Base-by-base conservation (phyloP, 805 yeast species). In the Wickerhamomyces sydowiorum region DNA sequence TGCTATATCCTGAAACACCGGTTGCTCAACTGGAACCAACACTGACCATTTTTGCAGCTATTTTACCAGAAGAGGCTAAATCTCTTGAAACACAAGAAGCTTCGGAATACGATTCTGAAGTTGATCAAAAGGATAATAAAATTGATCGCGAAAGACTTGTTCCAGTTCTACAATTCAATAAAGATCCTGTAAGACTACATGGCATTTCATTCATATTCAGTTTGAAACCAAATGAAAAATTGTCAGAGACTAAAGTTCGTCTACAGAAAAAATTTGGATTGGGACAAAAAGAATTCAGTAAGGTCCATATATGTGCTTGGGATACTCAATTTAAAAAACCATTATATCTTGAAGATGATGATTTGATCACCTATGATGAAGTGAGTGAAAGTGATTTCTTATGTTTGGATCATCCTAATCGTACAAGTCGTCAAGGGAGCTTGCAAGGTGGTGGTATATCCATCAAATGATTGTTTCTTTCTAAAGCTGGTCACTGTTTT, bases 331-430 rank as follows among this genome's bases (percentile, higher is more conserved):
- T 54, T 4, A 54, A 54, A 18, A 61, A 65, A 9, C 69, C 67
- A 25, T 34, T 63, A 25, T 72, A 77, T 43, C 61, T 73, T 36
- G 78, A 75, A 2, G 80, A 79, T 40, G 79, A 77, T 21, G 75
- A 73, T 7, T 49, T 75, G 35, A 67, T 73, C 5, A 64, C 89
- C 15, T 83, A 67, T 57, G 81, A 80, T 41, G 73, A 73, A 33
- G 57, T 81, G 44, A 61, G 67, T 15, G 66, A 68, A 9, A 68
- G 68, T 36, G 81, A 76, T 44, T 71, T 69, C 25, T 65, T 93
- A 39, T 95, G 90, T 22, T 67, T 93, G 57, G 96, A 93, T 57
- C 96, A 87, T 55, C 89, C 93, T 1, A 96, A 88, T 58, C 76
- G 93, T 55, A 68, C 80, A 33, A 73, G 80, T n/a, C 72, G 81